Percentiles rank a stretch among this genome's conserved stretches.
These are phyloP conservation scores for Zelonia costaricensis DNA, from an alignment of 208 protist species.

Conservation along the genomic window DNA sequence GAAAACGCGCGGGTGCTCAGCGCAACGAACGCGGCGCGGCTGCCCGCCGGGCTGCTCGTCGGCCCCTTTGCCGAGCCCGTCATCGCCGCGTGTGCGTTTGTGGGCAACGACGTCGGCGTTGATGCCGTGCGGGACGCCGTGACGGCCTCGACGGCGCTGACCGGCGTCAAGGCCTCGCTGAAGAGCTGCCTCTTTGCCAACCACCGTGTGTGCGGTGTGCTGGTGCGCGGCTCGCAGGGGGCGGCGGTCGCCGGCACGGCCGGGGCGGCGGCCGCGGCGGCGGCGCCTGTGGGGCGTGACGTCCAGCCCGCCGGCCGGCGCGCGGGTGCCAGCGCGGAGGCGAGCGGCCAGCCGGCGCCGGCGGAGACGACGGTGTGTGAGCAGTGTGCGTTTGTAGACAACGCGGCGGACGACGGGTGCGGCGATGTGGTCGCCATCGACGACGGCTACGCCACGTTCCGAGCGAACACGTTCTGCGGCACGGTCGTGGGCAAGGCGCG, in stretches of 20 bases:
- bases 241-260: background rate
- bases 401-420: conserved; percentile 28
- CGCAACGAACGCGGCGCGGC: conserved; percentile 22
- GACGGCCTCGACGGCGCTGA: conserved; percentile 3
- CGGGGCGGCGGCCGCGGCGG: background rate
- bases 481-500: conserved; percentile 60
- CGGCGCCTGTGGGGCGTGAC: background rate
- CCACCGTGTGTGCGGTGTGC: conserved; percentile 48
- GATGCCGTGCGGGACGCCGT: conserved; percentile 48
- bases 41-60: conserved; percentile 57
- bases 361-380: conserved; percentile 43
- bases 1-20: conserved; percentile 42
- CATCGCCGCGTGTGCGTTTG: conserved; percentile 56
- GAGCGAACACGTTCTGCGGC: conserved; percentile 65
- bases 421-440: conserved; percentile 71
- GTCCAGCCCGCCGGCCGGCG: background rate
- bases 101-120: conserved; percentile 76
- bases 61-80: conserved; percentile 36
- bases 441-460: conserved; percentile 55
- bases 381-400: conserved; percentile 65
- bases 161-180: conserved; percentile 21
- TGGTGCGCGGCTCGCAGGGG: conserved; percentile 39
- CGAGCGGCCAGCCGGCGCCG: too few species aligned
- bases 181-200: conserved; percentile 35
- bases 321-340: background rate